phyloP scores from a whole-genome alignment of 2,329 filamentous ascomycete genomes.

The Colletotrichum spinosum region DNA sequence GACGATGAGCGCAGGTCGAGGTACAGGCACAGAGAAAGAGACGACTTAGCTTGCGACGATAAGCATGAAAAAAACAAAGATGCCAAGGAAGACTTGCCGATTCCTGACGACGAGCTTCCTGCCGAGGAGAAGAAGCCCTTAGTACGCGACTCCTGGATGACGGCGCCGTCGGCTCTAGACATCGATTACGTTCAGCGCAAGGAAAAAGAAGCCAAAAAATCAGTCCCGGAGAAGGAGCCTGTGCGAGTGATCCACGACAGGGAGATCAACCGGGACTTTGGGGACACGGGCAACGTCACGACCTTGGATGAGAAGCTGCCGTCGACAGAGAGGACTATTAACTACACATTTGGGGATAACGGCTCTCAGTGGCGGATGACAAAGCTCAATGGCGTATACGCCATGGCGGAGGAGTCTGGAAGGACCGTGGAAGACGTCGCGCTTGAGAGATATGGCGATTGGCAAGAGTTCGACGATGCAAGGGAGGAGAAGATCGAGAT shows the following conservation, averaged over 20 bases:
- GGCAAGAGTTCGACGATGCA: constrained; percentile 91
- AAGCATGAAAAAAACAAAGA: constrained; percentile 57
- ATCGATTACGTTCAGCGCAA: constrained; percentile 82
- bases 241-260: constrained; percentile 80
- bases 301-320: constrained; percentile 55
- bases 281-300: constrained; percentile 69
- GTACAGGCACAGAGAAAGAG: constrained; percentile 41
- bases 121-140: constrained; percentile 50
- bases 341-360: constrained; percentile 88
- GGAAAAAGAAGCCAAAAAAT: constrained; percentile 65
- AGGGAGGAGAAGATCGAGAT: constrained; percentile 93
- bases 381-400: constrained; percentile 88
- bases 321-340: constrained; percentile 67
- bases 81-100: constrained; percentile 61
- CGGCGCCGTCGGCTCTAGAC: constrained; percentile 79
- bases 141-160: constrained; percentile 92
- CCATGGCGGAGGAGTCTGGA: constrained; percentile 78
- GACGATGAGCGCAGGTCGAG: constrained; percentile 55
- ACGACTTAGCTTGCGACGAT: constrained; percentile 10
- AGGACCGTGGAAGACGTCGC: constrained; percentile 85
- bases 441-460: constrained; percentile 80
- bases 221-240: constrained; percentile 67
- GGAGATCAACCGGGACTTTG: constrained; percentile 79
- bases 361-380: constrained; percentile 98
- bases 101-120: constrained; percentile 60